Conservation (phyloP, 2,329 filamentous ascomycete species). For the Phyllosticta paracitricarpa region DNA sequence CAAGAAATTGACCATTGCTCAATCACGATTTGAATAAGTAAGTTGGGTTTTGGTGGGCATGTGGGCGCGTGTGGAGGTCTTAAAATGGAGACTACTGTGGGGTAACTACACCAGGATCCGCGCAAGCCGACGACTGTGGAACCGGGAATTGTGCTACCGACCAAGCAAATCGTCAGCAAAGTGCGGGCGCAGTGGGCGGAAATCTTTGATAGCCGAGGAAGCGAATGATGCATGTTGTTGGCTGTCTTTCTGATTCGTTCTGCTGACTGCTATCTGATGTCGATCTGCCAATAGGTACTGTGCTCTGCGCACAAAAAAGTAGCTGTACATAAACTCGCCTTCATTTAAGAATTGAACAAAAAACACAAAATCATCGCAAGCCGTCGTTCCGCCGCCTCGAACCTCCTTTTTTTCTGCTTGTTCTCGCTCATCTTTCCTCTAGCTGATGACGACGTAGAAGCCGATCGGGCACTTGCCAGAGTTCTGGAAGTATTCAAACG, state of each 20-base stretch:
- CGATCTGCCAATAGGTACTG: not conserved
- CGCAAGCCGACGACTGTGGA: not conserved
- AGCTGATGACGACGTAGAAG: conserved; percentile 15
- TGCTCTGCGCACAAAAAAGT: not conserved
- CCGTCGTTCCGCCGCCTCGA: not conserved
- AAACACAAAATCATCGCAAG: not conserved
- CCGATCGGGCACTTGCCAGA: conserved; percentile 15
- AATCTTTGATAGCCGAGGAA: not conserved
- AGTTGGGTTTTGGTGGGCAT: not conserved
- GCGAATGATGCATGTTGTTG: not conserved
- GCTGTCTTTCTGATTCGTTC: not conserved
- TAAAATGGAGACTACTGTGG: not conserved
- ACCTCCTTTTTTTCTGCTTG: not conserved
- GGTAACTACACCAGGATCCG: not conserved
- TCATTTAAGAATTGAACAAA: not conserved
- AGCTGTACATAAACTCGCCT: not conserved
- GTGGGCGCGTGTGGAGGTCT: not conserved
- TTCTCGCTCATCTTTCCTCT: not conserved
- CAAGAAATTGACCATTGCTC: not conserved
- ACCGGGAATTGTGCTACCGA: not conserved
- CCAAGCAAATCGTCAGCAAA: not conserved
- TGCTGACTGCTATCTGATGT: not conserved
- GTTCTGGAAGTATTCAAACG: conserved; percentile 15
- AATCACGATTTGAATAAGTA: not conserved
- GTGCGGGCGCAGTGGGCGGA: not conserved